Base-by-base conservation (phyloP, 108 stramenopile species). In the Bacterosira constricta region DNA sequence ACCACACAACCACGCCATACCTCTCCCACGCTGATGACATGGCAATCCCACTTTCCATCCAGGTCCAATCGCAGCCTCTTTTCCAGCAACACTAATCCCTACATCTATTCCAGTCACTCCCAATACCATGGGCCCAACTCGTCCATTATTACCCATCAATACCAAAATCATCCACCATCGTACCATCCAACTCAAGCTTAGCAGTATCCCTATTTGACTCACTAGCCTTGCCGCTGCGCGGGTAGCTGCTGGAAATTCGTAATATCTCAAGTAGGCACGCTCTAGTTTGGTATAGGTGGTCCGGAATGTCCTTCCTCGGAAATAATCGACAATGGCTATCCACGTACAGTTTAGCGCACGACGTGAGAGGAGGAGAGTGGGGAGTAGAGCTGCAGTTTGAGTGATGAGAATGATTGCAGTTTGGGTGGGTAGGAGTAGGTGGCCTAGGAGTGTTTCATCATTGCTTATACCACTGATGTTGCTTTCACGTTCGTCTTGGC, bases 231-330 rank as follows among this genome's bases (percentile, higher is more conserved):
- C 71, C 10, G 65, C 32, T 0, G 91, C 87, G 0, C 91, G 68
- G 1, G 80, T 64, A 0, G 75, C 73, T 2, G 87, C 84, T 1
- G 81, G 75, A 30, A 85, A 74, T 83, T 89, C 86, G 65, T 88
- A 89, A 47, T 89, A 75, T 4, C 75, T 67, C 18, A 75, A 66
- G 39, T 77, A 80, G 37, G 73, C 59, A 27, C 68, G 60, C 60
- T 80, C 87, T 66, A 87, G 45, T 38, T 65, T 56, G 3, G 81
- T 80, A 57, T 72, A 86, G 1, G 86, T 92, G 15, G 66, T 84
- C 10, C 85, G 81, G 10, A 89, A 52, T 45, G 85, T 83, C 15
- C 86, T 55, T 44, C 88, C 90, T 23, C 67, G 76, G 77, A 80
- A 83, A 52, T 85, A 85, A 51, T 91, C 90, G 12, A 80, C 63